Percentiles rank a stretch among this genome's conserved stretches.
Evolutionary conservation across 257 asterid genomes (phyloP).

Genomic region (Solanum pinnatisectum): DNA sequence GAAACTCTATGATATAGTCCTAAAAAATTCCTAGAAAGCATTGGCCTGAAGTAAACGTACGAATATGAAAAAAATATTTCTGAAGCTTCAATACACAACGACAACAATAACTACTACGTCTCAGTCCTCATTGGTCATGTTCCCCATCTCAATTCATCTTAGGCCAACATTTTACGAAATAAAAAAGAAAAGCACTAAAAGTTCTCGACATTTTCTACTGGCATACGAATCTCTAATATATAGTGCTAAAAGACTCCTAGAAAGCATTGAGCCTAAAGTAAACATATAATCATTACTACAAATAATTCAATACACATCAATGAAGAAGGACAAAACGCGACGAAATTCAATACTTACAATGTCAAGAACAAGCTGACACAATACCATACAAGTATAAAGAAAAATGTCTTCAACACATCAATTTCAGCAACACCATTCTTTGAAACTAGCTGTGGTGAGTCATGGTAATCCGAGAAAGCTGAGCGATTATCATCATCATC

Average conservation of each 20-base stretch:
- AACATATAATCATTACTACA: background rate
- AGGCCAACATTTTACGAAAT: background rate
- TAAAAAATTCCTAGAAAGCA: background rate
- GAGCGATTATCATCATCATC: background rate
- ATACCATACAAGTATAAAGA: slow-evolving; percentile 85
- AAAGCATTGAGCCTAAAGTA: background rate
- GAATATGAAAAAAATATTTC: background rate
- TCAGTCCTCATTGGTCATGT: background rate
- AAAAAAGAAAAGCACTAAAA: background rate
- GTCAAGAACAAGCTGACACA: slow-evolving; percentile 88
- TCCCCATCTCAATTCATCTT: background rate
- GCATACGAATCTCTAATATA: background rate
- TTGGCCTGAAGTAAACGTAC: background rate
- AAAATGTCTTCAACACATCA: slow-evolving; percentile 68
- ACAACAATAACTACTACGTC: background rate
- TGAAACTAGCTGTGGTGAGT: slow-evolving; percentile 5
- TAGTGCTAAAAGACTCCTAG: background rate
- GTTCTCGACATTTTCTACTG: background rate
- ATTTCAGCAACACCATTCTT: slow-evolving; percentile 35
- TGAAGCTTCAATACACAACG: background rate
- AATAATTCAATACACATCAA: background rate
- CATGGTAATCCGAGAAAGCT: background rate
- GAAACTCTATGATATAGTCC: background rate
- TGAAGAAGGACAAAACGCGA: background rate
- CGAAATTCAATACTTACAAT: slow-evolving; percentile 43